A percentile compares a stretch with the other conserved stretches of the same genome.
These are phyloP conservation scores for Betula pendula DNA, from an alignment of 306 rosid species.

Conservation along the genomic window DNA sequence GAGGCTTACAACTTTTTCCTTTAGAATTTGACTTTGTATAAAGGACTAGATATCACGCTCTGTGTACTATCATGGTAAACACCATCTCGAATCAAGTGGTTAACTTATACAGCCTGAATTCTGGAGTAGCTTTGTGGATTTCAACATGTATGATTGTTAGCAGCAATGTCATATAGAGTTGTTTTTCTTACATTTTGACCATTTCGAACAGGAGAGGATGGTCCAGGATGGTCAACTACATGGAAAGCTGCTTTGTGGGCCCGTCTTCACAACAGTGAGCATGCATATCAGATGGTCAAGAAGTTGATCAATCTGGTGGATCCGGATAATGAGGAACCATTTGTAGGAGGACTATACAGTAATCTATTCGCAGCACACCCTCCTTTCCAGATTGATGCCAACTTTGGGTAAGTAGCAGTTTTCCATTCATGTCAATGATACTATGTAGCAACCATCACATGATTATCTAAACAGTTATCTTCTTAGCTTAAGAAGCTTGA, in stretches of 20 bases:
- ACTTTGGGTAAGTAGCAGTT: constrained; percentile 61
- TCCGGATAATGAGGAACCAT: constrained; percentile 53
- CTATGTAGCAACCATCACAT: neutral
- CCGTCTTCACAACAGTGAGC: constrained; percentile 57
- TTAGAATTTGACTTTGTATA: neutral
- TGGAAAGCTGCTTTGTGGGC: constrained; percentile 82
- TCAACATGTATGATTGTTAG: neutral
- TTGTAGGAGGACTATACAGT: constrained; percentile 74
- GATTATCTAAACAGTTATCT: neutral
- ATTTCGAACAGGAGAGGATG: constrained; percentile 67
- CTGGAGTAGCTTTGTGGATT: neutral
- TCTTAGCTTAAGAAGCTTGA: neutral
- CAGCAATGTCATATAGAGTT: neutral
- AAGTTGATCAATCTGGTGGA: constrained; percentile 67
- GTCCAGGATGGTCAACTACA: constrained; percentile 83
- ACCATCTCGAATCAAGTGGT: neutral
- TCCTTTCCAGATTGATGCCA: constrained; percentile 86
- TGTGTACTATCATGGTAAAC: neutral
- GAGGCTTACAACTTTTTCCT: neutral
- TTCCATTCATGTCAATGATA: neutral
- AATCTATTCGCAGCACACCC: constrained; percentile 79
- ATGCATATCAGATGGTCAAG: constrained; percentile 67
- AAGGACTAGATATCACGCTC: neutral
- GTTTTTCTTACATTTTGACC: neutral
- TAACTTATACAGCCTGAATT: neutral